phyloP scores from a whole-genome alignment of 1,284 basidiomycete genomes.

The Leccinum ponderosum region DNA sequence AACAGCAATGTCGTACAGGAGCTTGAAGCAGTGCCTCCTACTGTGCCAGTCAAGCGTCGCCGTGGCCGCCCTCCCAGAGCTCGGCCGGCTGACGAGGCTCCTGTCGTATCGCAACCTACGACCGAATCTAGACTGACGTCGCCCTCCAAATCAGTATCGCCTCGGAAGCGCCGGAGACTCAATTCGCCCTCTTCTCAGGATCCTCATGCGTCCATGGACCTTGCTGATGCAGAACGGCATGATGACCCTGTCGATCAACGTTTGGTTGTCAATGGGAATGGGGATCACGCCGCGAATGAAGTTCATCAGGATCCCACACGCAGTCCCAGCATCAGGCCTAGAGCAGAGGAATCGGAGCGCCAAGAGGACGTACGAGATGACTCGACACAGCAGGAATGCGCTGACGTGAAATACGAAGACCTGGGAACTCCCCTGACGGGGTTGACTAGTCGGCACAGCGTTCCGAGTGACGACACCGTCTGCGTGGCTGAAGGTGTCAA shows the following conservation, averaged over 20 bases:
- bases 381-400: slow-evolving; percentile 15
- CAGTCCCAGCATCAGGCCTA: background rate
- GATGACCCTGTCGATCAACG: slow-evolving; percentile 9
- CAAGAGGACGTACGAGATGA: slow-evolving; percentile 6
- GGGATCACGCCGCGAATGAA: slow-evolving; percentile 23
- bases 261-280: slow-evolving; percentile 24
- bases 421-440: slow-evolving; percentile 52
- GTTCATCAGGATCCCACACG: slow-evolving; percentile 5
- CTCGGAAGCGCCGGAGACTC: slow-evolving; percentile 33
- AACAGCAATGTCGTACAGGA: slow-evolving; percentile 3
- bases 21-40: slow-evolving; percentile 7
- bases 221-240: background rate
- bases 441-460: slow-evolving; percentile 51
- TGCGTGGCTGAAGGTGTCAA: slow-evolving; percentile 22
- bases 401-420: slow-evolving; percentile 50
- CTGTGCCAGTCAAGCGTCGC: slow-evolving; percentile 25
- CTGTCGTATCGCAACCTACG: slow-evolving; percentile 1
- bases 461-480: slow-evolving; percentile 58
- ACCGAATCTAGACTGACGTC: slow-evolving; percentile 9
- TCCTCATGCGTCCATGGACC: slow-evolving; percentile 6
- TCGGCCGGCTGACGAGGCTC: slow-evolving; percentile 5
- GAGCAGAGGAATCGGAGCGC: slow-evolving; percentile 2
- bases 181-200: slow-evolving; percentile 16
- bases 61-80: slow-evolving; percentile 26
- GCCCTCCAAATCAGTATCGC: slow-evolving; percentile 14